Percentiles rank a stretch among this genome's conserved stretches.
phyloP scores from a whole-genome alignment of 768 basidiomycete genomes.

The Lactarius deliciosus region DNA sequence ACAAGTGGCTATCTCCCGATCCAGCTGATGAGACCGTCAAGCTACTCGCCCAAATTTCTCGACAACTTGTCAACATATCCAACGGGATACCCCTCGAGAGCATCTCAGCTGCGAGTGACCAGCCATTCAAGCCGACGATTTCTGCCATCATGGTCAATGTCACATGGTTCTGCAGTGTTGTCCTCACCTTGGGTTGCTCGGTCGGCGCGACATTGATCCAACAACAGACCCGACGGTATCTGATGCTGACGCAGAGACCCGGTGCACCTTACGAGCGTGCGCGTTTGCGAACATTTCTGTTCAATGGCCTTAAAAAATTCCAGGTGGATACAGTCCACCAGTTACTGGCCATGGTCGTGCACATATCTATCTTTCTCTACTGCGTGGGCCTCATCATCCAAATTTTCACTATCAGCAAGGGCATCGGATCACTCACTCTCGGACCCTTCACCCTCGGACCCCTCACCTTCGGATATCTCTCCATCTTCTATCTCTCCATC shows the following conservation, averaged over 20 bases:
- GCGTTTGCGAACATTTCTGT: neutral
- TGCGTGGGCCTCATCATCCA: slow-evolving; percentile 6
- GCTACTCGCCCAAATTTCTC: slow-evolving; percentile 2
- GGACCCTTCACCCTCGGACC: too few species aligned
- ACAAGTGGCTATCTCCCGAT: slow-evolving; percentile 15
- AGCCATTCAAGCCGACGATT: neutral
- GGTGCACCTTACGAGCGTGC: neutral
- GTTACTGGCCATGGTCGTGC: neutral
- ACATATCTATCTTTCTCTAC: slow-evolving; percentile 14
- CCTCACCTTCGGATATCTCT: too few species aligned
- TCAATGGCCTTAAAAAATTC: neutral
- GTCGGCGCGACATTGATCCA: slow-evolving; percentile 20
- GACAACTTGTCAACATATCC: neutral
- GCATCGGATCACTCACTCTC: neutral
- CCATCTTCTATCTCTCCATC: too few species aligned
- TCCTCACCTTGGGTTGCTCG: neutral
- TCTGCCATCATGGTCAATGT: slow-evolving; percentile 11
- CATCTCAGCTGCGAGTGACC: neutral
- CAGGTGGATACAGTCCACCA: neutral
- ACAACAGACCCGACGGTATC: slow-evolving; percentile 8
- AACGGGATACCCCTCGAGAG: neutral
- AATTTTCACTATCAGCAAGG: too few species aligned
- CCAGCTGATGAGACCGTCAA: neutral
- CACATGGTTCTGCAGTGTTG: slow-evolving; percentile 21
- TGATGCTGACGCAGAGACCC: neutral